These are phyloP conservation scores for Zangia roseola DNA, from an alignment of 768 basidiomycete genomes.

Conservation along the genomic window DNA sequence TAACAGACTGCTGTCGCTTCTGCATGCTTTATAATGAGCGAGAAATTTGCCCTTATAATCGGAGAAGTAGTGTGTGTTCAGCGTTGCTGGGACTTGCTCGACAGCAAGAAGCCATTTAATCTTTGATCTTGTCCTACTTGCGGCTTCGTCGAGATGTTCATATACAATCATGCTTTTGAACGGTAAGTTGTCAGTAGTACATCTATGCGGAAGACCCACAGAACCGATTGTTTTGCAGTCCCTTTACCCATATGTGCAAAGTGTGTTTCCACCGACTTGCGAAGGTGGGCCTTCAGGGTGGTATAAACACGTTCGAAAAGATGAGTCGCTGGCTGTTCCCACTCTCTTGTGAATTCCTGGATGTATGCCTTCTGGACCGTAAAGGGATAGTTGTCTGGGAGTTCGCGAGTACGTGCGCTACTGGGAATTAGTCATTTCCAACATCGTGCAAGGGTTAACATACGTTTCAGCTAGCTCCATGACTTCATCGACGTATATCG, in stretches of 20 bases:
- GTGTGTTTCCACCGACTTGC: constrained; percentile 43
- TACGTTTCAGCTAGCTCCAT: constrained; percentile 46
- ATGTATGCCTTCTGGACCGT: constrained; percentile 56
- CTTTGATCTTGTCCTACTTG: constrained; percentile 36
- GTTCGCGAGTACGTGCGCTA: constrained; percentile 69
- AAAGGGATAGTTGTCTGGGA: constrained; percentile 67
- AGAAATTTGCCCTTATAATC: constrained; percentile 54
- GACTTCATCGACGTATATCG: constrained; percentile 55
- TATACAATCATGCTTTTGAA: constrained; percentile 44
- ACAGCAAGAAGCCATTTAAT: constrained; percentile 50
- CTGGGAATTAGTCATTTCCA: background rate
- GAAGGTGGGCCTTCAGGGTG: constrained; percentile 40
- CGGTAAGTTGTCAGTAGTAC: too few relatives aligned
- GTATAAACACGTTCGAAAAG: constrained; percentile 44
- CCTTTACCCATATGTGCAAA: constrained; percentile 57
- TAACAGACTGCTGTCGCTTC: constrained; percentile 8
- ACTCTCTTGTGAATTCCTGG: constrained; percentile 39
- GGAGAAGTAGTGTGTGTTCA: constrained; percentile 50
- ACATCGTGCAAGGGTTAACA: constrained; percentile 7
- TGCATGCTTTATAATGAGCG: constrained; percentile 41
- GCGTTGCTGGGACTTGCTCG: constrained; percentile 49
- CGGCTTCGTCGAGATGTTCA: constrained; percentile 48
- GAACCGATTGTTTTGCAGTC: constrained; percentile 37
- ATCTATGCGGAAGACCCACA: too few relatives aligned
- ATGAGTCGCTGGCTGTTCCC: constrained; percentile 45